Evolutionary conservation across 148 eudicot genomes (phyloP).

Genomic region (Rheum nobile): DNA sequence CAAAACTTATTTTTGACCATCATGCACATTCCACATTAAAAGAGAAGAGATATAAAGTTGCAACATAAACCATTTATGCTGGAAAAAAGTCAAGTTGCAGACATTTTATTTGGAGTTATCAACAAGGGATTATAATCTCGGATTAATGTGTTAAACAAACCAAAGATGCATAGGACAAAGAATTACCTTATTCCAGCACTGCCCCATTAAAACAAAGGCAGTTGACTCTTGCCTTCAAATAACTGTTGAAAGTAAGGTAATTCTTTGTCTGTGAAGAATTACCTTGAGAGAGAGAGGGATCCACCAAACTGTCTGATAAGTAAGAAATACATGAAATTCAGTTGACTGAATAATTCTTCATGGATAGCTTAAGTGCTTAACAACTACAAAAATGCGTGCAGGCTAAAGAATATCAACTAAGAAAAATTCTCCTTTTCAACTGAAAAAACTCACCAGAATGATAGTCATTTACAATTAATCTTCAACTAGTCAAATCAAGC

Average conservation of each 20-base stretch:
- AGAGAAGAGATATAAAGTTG: too few relatives aligned
- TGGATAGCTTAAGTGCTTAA: background rate
- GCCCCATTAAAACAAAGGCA: conserved; percentile 5
- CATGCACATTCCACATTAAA: too few relatives aligned
- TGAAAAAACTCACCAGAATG: background rate
- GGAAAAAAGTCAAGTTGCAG: background rate
- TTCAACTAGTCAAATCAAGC: background rate
- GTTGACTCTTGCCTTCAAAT: background rate
- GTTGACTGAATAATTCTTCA: background rate
- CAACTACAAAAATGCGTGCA: background rate
- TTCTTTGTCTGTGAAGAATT: conserved; percentile 4
- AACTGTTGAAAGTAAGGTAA: background rate
- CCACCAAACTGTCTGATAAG: background rate
- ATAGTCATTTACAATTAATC: background rate
- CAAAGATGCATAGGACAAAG: background rate
- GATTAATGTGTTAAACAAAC: background rate
- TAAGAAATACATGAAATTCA: background rate
- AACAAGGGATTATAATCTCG: background rate
- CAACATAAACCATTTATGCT: background rate
- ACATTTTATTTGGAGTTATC: background rate
- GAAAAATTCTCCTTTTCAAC: background rate
- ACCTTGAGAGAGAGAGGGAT: background rate
- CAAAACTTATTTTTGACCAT: too few relatives aligned
- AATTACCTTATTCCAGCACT: conserved; percentile 8
- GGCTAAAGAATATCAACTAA: background rate